Conservation (phyloP, 345 rosid genomes). For the Lumnitzera racemosa region DNA sequence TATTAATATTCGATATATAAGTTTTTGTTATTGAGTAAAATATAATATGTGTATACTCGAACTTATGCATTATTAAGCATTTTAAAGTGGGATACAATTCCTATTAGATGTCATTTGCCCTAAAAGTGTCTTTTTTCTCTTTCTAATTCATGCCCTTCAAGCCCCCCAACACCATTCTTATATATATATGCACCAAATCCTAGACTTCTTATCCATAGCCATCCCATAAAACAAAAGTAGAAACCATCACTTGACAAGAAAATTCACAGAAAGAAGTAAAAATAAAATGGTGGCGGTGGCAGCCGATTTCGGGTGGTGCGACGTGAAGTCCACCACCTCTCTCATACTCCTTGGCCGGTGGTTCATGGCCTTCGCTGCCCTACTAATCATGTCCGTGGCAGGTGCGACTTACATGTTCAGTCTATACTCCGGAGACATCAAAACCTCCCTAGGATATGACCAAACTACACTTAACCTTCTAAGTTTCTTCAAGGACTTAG, state of each 20-base stretch:
- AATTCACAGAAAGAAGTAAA: not conserved
- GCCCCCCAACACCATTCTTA: no score
- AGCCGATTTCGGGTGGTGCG: slow-evolving; percentile 4
- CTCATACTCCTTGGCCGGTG: slow-evolving; percentile 20
- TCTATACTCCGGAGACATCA: slow-evolving; percentile 26
- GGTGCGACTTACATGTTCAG: slow-evolving; percentile 34
- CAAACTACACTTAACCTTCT: slow-evolving; percentile 19
- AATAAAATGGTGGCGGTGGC: slow-evolving; percentile 1
- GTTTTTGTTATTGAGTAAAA: no score
- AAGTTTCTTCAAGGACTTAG: slow-evolving; percentile 30
- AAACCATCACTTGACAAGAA: slow-evolving; percentile 1
- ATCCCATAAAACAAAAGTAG: no score
- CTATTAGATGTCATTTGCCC: no score
- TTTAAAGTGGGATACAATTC: no score
- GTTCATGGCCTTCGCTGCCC: slow-evolving; percentile 30
- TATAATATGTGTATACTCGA: no score
- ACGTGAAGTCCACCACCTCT: slow-evolving; percentile 2
- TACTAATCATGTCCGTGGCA: slow-evolving; percentile 25
- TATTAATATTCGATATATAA: no score
- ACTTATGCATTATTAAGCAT: no score
- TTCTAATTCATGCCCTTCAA: no score
- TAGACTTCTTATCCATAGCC: no score
- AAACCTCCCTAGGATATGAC: slow-evolving; percentile 24
- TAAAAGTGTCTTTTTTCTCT: no score
- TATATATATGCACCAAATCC: no score